A percentile compares a stretch with the other conserved stretches of the same genome.
phyloP scores from a whole-genome alignment of 768 basidiomycete species.

The Trichaptum fuscoviolaceum region DNA sequence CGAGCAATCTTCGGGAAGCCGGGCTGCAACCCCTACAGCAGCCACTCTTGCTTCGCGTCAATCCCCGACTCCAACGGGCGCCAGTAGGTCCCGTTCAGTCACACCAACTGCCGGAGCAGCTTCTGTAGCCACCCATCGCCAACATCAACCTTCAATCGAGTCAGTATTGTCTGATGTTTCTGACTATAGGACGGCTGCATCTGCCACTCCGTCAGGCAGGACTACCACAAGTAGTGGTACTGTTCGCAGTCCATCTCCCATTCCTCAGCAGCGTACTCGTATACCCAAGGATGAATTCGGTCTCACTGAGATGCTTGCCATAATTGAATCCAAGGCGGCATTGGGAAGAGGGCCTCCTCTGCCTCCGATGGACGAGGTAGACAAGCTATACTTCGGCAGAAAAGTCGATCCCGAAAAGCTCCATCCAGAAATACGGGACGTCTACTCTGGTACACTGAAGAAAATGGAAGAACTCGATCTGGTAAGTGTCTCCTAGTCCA shows the following conservation, averaged over 20 bases:
- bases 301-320: conserved; percentile 77
- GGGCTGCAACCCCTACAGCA: conserved; percentile 3
- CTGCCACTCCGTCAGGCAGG: conserved; percentile 8
- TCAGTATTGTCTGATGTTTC: conserved; percentile 68
- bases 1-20: not conserved
- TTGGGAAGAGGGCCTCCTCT: conserved; percentile 29
- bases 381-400: conserved; percentile 68
- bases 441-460: conserved; percentile 66
- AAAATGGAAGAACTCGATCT: conserved; percentile 78
- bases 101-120: conserved; percentile 17
- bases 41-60: not conserved
- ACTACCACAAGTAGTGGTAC: conserved; percentile 9
- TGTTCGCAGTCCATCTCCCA: conserved; percentile 30
- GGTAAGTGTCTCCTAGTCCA: conserved; percentile 32
- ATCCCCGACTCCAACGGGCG: conserved; percentile 4
- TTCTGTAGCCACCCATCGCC: conserved; percentile 11
- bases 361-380: conserved; percentile 54
- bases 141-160: conserved; percentile 66
- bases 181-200: conserved; percentile 30
- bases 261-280: conserved; percentile 24
- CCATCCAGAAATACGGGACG: conserved; percentile 66
- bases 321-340: conserved; percentile 66
- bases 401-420: conserved; percentile 54
- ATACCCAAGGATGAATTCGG: conserved; percentile 83
- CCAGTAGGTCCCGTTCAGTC: conserved; percentile 28